Conservation (phyloP, 495 filamentous ascomycete genomes). For the Neurospora tetraspora region DNA sequence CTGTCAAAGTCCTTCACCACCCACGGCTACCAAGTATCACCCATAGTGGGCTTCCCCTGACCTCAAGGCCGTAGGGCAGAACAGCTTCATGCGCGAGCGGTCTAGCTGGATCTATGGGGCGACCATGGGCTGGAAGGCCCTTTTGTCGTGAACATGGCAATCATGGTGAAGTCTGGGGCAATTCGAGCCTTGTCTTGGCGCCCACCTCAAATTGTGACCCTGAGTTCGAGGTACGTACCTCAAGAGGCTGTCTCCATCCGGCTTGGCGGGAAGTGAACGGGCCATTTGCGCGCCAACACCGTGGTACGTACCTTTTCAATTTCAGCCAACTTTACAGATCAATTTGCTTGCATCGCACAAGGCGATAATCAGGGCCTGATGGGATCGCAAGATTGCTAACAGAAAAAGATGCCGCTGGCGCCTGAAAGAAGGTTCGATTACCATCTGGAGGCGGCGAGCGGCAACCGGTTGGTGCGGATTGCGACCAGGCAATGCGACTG, state of each 20-base stretch:
- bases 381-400: neutral
- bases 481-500: neutral
- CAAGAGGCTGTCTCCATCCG: neutral
- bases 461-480: conserved; percentile 3
- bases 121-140: neutral
- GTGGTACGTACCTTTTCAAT: neutral
- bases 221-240: neutral
- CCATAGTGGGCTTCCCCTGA: neutral
- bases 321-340: neutral
- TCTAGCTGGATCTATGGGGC: neutral
- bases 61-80: neutral
- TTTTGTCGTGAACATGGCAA: neutral
- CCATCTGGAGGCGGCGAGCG: conserved; percentile 8
- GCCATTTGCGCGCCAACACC: neutral
- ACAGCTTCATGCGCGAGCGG: neutral
- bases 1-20: neutral
- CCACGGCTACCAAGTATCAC: neutral
- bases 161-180: neutral
- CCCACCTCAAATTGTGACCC: neutral
- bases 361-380: neutral
- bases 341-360: neutral
- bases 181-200: neutral
- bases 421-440: conserved; percentile 20
- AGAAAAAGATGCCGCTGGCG: conserved; percentile 1
- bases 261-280: neutral